Evolutionary conservation across 2,329 filamentous ascomycete genomes (phyloP).

Genomic region (Thelonectria blattea): DNA sequence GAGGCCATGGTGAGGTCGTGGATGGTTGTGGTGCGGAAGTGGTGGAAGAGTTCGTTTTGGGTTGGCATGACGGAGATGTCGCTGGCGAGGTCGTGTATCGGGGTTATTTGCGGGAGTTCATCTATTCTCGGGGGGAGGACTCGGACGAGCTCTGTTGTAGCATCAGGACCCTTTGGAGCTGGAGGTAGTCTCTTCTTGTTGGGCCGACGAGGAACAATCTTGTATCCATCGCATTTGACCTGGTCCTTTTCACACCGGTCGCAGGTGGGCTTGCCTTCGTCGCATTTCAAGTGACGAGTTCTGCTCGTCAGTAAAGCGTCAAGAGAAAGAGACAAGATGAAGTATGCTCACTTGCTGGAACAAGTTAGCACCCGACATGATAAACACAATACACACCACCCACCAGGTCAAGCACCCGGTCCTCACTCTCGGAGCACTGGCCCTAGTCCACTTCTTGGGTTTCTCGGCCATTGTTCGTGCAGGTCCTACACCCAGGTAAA

Average conservation of each 20-base stretch:
- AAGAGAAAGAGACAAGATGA: background rate
- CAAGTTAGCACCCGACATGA: background rate
- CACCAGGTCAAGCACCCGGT: background rate
- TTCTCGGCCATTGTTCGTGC: background rate
- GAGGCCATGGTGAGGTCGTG: background rate
- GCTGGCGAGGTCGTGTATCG: background rate
- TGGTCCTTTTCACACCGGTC: background rate
- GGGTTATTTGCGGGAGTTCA: background rate
- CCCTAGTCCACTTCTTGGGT: background rate
- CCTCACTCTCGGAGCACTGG: background rate
- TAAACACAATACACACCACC: background rate
- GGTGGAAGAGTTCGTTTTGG: conserved; percentile 2
- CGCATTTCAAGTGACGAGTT: background rate
- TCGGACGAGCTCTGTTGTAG: background rate
- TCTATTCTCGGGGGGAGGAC: background rate
- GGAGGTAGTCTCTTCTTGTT: background rate
- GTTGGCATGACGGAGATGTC: background rate
- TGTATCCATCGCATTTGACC: background rate
- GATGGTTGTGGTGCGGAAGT: conserved; percentile 5
- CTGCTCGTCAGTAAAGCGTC: background rate
- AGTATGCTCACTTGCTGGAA: background rate
- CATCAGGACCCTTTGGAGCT: background rate
- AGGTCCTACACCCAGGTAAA: no score
- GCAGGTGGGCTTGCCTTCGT: background rate
- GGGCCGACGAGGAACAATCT: background rate